Percentiles rank a stretch among this genome's conserved stretches.
Evolutionary conservation across 106 monocot species (phyloP).

Genomic region (Cymbidium sinense): DNA sequence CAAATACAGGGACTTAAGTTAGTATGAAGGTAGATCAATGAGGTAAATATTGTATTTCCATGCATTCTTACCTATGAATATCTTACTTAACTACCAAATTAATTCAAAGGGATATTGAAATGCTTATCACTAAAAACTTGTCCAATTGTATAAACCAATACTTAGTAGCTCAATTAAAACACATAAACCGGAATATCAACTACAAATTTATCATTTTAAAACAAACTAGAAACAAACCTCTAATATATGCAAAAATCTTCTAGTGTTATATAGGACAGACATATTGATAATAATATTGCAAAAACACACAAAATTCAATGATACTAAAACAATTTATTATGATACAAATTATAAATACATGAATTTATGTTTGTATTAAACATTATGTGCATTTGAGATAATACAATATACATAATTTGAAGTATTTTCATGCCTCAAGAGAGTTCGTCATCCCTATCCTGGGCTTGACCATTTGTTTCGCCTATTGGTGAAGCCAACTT

Average conservation of each 20-base stretch:
- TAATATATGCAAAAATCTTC: no score
- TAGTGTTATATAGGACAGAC: no score
- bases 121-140: background rate
- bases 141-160: background rate
- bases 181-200: background rate
- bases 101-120: background rate
- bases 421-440: no score
- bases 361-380: no score
- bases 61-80: background rate
- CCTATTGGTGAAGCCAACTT: no score
- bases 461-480: no score
- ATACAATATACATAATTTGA: no score
- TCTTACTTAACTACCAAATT: background rate
- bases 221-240: no score
- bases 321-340: no score
- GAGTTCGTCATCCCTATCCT: no score
- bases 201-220: background rate
- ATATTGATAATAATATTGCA: background rate
- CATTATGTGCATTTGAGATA: no score
- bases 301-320: background rate
- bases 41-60: conserved; percentile 1
- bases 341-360: no score
- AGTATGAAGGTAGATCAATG: background rate
- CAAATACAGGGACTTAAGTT: background rate
- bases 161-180: background rate